A percentile compares a stretch with the other conserved stretches of the same genome.
These are phyloP conservation scores for Chlorella sp. DNA, from an alignment of 139 green algal genomes.

Conservation along the genomic window DNA sequence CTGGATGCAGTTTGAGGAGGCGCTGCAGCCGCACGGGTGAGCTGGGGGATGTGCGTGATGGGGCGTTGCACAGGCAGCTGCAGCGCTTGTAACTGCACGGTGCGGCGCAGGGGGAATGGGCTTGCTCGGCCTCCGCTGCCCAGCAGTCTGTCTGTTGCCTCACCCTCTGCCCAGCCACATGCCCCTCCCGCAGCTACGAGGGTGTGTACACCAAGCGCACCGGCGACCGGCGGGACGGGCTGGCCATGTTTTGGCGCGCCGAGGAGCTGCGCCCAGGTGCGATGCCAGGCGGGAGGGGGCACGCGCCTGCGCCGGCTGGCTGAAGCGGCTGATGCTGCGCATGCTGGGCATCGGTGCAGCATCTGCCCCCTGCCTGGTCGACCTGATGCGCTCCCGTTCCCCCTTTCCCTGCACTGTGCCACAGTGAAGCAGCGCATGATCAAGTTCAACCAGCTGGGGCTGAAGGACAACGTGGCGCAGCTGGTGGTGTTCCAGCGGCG, in stretches of 20 bases:
- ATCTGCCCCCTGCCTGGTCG: background rate
- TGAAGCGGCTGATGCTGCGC: background rate
- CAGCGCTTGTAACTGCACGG: too few species aligned
- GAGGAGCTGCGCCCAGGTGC: slow-evolving; percentile 18
- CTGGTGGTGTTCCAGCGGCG: slow-evolving; percentile 54
- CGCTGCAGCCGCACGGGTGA: slow-evolving; percentile 62
- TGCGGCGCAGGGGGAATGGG: too few species aligned
- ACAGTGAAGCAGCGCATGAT: slow-evolving; percentile 46
- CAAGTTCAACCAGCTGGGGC: slow-evolving; percentile 52
- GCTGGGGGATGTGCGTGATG: background rate
- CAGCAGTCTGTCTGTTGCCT: background rate
- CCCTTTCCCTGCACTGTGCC: background rate
- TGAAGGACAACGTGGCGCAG: slow-evolving; percentile 87
- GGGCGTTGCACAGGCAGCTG: too few species aligned
- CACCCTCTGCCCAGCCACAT: too few species aligned
- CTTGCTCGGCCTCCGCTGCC: background rate
- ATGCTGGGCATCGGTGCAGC: background rate
- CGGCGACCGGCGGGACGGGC: slow-evolving; percentile 60
- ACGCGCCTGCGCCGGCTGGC: too few species aligned
- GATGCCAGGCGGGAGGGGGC: too few species aligned
- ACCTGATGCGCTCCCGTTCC: background rate
- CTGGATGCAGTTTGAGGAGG: slow-evolving; percentile 30
- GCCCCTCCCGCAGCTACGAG: slow-evolving; percentile 61
- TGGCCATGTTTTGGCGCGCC: slow-evolving; percentile 75
- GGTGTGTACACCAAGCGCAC: slow-evolving; percentile 47